Percentiles rank a stretch among this genome's conserved stretches.
Conservation (phyloP, 257 asterid genomes). For the Nemophila menziesii region DNA sequence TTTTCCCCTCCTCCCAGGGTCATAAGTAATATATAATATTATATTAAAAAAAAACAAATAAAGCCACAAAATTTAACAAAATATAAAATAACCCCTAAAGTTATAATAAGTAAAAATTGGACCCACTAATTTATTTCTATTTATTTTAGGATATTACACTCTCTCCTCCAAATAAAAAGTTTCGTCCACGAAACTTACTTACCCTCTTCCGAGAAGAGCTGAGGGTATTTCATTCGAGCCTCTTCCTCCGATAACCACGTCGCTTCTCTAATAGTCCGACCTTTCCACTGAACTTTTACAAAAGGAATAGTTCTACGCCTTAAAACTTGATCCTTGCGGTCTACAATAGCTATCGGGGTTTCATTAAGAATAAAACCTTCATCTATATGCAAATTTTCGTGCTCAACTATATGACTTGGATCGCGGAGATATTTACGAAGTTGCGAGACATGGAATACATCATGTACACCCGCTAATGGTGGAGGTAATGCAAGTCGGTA, state of each 20-base stretch:
- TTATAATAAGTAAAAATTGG: too few species aligned
- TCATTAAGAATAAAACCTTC: not conserved
- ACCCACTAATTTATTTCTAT: too few species aligned
- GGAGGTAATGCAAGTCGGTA: not conserved
- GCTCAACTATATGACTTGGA: not conserved
- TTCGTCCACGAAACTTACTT: not conserved
- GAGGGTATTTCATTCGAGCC: not conserved
- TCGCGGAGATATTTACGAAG: not conserved
- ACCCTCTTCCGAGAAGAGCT: not conserved
- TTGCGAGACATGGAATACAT: not conserved
- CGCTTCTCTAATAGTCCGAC: too few species aligned
- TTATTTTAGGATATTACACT: too few species aligned
- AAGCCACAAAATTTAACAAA: too few species aligned
- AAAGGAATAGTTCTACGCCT: not conserved
- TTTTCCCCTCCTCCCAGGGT: too few species aligned
- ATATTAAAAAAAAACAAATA: too few species aligned
- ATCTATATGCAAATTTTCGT: not conserved
- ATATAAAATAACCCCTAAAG: too few species aligned
- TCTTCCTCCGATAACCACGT: not conserved
- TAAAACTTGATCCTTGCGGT: not conserved
- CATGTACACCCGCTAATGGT: not conserved
- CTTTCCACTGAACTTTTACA: not conserved
- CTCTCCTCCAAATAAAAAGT: not conserved
- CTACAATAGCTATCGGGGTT: not conserved
- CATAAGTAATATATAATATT: too few species aligned